Evolutionary conservation across 148 eudicot genomes (phyloP), one percentile per base, ranked within the genome.

Genomic region (Polygonum maritimum): DNA sequence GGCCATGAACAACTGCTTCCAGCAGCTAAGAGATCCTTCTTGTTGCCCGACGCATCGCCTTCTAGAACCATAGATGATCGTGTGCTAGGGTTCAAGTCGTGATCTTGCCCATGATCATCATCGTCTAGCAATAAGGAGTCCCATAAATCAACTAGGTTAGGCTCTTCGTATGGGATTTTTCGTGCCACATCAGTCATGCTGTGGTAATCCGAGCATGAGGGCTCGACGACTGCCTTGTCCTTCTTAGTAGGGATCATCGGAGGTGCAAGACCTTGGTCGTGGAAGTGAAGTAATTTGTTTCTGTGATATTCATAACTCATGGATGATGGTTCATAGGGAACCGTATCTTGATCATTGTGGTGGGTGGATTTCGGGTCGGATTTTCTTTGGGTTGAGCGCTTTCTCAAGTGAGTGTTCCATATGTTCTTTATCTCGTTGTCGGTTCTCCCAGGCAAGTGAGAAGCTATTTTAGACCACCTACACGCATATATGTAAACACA

Each of bases 381-480:
- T 54, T 54, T 22, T 36, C 36, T 65, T 41, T 10, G 2, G 0
- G 7, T 2, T 38, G 36, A 67, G 10, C 92, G 92, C 76, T 90
- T 94, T 85, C 92, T 94, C 71, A 94, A 89, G 63, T 94, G 98
- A 11, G 98, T 94, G 76, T 94, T 94, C 98, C 98, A 94, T 52
- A 90, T 95, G 76, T 94, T 94, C 75, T 94, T 94, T 40, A 94
- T 94, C 80, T 94, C 98, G 15, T 94, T 94, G 69, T 94, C 98
- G 0, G 98, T 94, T 47, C 98, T 88, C 74, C 98, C 98, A 0
- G 98, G 94, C 76, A 94, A 81, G 77, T 85, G 86, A 69, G 97
- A 84, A 2, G 98, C 98, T 77, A 94, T 94, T 77, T 90, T 92
- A 8, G 98, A 92, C 98, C 98, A 94, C 78, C 98, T 94, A 6